Evolutionary conservation across 306 rosid genomes (phyloP).

Genomic region (Sicyos edulis): DNA sequence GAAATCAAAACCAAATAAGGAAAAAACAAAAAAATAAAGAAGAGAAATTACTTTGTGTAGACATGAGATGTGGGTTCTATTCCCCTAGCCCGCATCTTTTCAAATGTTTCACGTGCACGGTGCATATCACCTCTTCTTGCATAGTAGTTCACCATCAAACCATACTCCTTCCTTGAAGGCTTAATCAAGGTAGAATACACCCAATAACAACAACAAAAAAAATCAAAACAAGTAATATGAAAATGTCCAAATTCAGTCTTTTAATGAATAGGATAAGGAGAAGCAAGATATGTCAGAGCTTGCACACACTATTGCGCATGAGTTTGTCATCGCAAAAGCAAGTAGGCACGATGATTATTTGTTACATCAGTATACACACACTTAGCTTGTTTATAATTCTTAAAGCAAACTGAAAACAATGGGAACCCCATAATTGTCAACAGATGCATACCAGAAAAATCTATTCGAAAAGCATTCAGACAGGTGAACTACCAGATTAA

Average conservation of each 20-base stretch:
- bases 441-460: neutral
- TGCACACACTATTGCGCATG: neutral
- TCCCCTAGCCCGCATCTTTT: conserved; percentile 93
- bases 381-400: neutral
- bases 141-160: conserved; percentile 84
- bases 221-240: neutral
- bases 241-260: conserved; percentile 7
- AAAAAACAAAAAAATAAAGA: neutral
- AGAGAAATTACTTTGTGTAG: conserved; percentile 60
- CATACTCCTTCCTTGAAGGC: conserved; percentile 96
- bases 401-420: neutral
- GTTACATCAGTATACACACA: neutral
- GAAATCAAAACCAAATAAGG: conserved; percentile 17
- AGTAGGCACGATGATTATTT: neutral
- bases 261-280: conserved; percentile 1
- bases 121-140: conserved; percentile 95
- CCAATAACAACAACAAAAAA: conserved; percentile 7
- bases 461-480: neutral
- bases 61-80: conserved; percentile 89
- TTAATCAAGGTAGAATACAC: conserved; percentile 31
- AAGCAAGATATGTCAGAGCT: neutral
- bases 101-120: conserved; percentile 86
- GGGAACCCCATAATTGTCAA: neutral
- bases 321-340: neutral
- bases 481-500: neutral